These are phyloP conservation scores for Psilocybe cyanescens DNA, from an alignment of 768 basidiomycete genomes.

Conservation along the genomic window DNA sequence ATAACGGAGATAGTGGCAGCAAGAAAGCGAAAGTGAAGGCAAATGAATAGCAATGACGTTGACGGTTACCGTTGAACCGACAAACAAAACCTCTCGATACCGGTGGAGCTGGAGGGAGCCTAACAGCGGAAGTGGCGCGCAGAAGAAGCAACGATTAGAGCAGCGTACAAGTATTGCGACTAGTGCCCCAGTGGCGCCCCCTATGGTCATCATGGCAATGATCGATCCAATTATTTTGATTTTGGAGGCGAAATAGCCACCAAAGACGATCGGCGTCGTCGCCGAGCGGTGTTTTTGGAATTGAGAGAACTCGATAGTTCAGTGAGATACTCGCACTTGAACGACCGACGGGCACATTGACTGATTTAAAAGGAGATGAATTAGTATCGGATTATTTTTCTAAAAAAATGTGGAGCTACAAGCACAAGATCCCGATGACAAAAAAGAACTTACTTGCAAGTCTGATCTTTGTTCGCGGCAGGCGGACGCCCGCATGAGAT, in stretches of 20 bases:
- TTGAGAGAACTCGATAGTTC: background rate
- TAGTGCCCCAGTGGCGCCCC: too few relatives aligned
- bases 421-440: constrained; percentile 20
- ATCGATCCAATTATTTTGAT: background rate
- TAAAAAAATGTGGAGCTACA: background rate
- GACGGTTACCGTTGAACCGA: too few relatives aligned
- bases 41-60: too few relatives aligned
- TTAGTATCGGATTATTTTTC: background rate
- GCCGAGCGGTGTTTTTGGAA: background rate
- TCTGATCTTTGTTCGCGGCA: constrained; percentile 40
- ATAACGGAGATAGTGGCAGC: too few relatives aligned
- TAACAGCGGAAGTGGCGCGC: too few relatives aligned
- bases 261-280: background rate
- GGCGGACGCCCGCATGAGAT: constrained; percentile 42
- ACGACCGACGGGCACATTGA: constrained; percentile 22
- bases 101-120: too few relatives aligned
- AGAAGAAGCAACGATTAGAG: too few relatives aligned
- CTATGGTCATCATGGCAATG: too few relatives aligned
- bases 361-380: constrained; percentile 23
- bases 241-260: background rate
- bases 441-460: constrained; percentile 48
- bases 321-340: constrained; percentile 15
- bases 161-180: too few relatives aligned
- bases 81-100: too few relatives aligned
- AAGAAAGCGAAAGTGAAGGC: too few relatives aligned